Percentiles rank a stretch among this genome's conserved stretches.
Conservation (phyloP, 1,139 yeast species). For the Barnettozyma hawaiiensis region DNA sequence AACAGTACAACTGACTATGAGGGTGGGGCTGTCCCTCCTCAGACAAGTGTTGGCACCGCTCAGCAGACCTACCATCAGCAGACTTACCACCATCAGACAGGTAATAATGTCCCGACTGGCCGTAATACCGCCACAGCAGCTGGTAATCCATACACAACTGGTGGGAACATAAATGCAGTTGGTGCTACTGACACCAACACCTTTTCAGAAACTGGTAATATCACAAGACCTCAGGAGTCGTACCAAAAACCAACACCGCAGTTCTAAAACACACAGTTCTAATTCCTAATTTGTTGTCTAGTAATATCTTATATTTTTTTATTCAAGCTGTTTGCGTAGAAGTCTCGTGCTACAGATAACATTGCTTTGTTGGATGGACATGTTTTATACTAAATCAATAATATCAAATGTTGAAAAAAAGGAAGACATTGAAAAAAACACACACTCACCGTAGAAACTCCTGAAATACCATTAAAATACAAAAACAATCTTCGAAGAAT, state of each 20-base stretch:
- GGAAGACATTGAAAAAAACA: neutral
- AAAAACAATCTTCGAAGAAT: neutral
- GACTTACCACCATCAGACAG: neutral
- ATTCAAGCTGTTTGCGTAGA: too few relatives aligned
- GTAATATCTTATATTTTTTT: neutral
- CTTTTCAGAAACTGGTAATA: neutral
- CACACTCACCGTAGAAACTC: too few relatives aligned
- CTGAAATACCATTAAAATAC: too few relatives aligned
- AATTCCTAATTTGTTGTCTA: neutral
- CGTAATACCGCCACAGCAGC: neutral
- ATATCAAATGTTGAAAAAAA: neutral
- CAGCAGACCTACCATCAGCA: neutral
- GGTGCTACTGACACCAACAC: neutral
- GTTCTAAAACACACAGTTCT: neutral
- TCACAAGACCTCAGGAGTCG: conserved; percentile 5
- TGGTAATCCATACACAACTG: neutral
- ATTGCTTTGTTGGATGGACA: too few relatives aligned
- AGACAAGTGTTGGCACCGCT: neutral
- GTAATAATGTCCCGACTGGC: neutral
- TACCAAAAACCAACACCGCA: conserved; percentile 2
- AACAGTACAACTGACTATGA: neutral
- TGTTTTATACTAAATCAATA: neutral
- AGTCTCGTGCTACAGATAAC: too few relatives aligned
- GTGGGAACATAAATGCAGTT: neutral
- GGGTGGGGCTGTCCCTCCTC: neutral